Conservation (phyloP, 495 filamentous ascomycete species). For the Bacidia gigantensis region DNA sequence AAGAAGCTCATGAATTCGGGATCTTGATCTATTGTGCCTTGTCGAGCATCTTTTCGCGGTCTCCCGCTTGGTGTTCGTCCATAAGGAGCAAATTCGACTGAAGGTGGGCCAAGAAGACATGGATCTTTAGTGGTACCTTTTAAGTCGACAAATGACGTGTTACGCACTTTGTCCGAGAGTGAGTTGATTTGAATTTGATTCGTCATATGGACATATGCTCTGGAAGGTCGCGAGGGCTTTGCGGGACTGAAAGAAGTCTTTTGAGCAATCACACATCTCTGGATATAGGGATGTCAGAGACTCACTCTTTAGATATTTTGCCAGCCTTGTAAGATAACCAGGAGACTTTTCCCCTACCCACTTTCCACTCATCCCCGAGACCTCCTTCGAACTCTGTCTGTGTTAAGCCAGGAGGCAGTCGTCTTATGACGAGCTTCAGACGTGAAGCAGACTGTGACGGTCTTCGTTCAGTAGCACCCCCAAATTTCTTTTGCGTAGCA, state of each 20-base stretch:
- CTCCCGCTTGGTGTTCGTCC: slow-evolving; percentile 62
- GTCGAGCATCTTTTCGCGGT: slow-evolving; percentile 60
- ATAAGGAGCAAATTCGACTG: slow-evolving; percentile 69
- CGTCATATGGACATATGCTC: slow-evolving; percentile 65
- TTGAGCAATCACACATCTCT: slow-evolving; percentile 6
- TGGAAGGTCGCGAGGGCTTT: slow-evolving; percentile 60
- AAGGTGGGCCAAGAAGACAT: slow-evolving; percentile 57
- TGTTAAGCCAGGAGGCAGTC: slow-evolving; percentile 75
- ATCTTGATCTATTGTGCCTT: slow-evolving; percentile 93
- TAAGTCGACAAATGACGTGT: slow-evolving; percentile 56
- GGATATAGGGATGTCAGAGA: neutral
- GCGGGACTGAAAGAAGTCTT: slow-evolving; percentile 42
- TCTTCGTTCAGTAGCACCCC: slow-evolving; percentile 26
- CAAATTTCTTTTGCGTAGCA: slow-evolving; percentile 43
- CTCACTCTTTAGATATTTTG: slow-evolving; percentile 79
- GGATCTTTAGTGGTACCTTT: slow-evolving; percentile 53
- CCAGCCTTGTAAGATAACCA: slow-evolving; percentile 68
- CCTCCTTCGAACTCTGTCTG: slow-evolving; percentile 59
- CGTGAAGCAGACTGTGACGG: slow-evolving; percentile 48
- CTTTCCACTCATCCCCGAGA: slow-evolving; percentile 73
- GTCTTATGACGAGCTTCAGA: slow-evolving; percentile 72
- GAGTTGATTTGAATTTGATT: slow-evolving; percentile 41
- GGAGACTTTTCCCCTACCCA: slow-evolving; percentile 65
- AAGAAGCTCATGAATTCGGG: slow-evolving; percentile 89
- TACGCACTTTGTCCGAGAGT: slow-evolving; percentile 53